Base-by-base conservation (phyloP, 148 eudicot genomes). In the Linanthus parryae region DNA sequence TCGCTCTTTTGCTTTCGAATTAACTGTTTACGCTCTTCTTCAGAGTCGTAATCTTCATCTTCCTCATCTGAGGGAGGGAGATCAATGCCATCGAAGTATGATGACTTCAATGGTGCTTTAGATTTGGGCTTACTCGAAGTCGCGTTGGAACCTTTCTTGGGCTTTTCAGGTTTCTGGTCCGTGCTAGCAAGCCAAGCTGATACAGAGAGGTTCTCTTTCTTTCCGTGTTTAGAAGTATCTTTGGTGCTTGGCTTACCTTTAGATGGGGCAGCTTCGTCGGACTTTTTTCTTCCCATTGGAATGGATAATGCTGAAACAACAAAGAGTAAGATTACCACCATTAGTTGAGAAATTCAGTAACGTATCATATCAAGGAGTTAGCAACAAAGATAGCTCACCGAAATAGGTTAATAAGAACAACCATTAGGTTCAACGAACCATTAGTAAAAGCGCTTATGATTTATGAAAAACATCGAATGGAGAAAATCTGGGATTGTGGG, bases 251-350 rank as follows among this genome's bases (percentile, higher is more conserved):
- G 21, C 48, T 72, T 70, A 49, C 44, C 62, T 66, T 69, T 76
- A 10, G 44, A 19, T 25, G 56, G 11, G 19, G 65, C 71, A 39
- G 58, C 48, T 22, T 73, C 80, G 24, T 70, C 82, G 13, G 67
- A 53, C 49, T 77, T 77, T 54, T 77, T 73, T 68, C 54, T 76
- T 7, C 74, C 81, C 81, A 76, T 76, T 55, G 39, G n/a, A n/a
- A n/a, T n/a, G n/a, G n/a, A n/a, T n/a, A n/a, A n/a, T n/a, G n/a
- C n/a, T n/a, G n/a, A n/a, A n/a, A n/a, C n/a, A n/a, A n/a, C n/a
- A n/a, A n/a, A n/a, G n/a, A n/a, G n/a, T n/a, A n/a, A n/a, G n/a
- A n/a, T n/a, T n/a, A n/a, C n/a, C n/a, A n/a, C n/a, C n/a, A n/a
- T n/a, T n/a, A n/a, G n/a, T n/a, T n/a, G n/a, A n/a, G n/a, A n/a